Evolutionary conservation across 257 asterid species (phyloP).

Genomic region (Solanum habrochaites): DNA sequence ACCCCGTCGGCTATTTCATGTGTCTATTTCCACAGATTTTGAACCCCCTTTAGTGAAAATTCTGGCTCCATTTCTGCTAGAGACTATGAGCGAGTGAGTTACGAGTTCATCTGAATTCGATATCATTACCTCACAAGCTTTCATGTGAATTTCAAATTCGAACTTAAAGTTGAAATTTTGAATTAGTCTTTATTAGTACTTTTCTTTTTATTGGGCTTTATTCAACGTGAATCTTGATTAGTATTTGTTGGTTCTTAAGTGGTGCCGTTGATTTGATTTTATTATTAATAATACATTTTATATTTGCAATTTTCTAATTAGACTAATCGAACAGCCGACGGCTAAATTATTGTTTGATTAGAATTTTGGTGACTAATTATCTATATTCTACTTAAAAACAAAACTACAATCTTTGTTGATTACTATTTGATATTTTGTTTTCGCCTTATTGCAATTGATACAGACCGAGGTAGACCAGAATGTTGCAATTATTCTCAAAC

Average conservation of each 20-base stretch:
- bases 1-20: too few species aligned
- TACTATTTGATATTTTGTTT: background rate
- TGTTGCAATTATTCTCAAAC: too few species aligned
- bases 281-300: background rate
- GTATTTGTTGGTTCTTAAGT: background rate
- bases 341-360: background rate
- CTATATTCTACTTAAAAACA: background rate
- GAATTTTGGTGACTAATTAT: background rate
- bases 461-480: too few species aligned
- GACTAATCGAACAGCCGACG: background rate
- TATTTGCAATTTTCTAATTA: background rate
- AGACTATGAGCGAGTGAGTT: background rate
- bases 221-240: background rate
- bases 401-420: background rate
- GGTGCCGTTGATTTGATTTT: too few species aligned
- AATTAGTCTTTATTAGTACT: fast-evolving
- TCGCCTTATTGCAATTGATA: background rate
- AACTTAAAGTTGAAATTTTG: background rate
- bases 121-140: background rate
- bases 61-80: background rate
- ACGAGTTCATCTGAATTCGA: background rate
- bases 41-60: too few species aligned
- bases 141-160: background rate
- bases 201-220: too few species aligned
- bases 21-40: too few species aligned